Evolutionary conservation across 345 rosid genomes (phyloP).

Genomic region (Ceriops decandra): DNA sequence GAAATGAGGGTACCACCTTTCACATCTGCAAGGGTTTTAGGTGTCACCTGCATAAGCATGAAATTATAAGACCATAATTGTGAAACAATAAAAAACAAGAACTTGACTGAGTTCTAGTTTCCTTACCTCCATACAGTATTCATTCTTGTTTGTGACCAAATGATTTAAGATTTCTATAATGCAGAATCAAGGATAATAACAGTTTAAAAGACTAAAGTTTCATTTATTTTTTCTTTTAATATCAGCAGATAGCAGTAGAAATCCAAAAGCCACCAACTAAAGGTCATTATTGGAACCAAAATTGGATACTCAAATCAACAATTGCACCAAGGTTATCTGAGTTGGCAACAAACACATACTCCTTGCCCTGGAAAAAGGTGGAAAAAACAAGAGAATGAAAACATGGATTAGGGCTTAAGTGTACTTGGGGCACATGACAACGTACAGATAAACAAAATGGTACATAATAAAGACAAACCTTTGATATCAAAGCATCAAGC

Average conservation of each 20-base stretch:
- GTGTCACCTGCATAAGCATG: conserved; percentile 38
- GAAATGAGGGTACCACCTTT: conserved; percentile 98
- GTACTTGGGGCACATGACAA: background rate
- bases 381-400: background rate
- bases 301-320: conserved; percentile 93
- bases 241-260: background rate
- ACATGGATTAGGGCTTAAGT: background rate
- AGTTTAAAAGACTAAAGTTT: conserved; percentile 9
- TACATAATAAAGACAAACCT: conserved; percentile 45
- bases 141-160: conserved; percentile 44
- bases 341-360: conserved; percentile 90
- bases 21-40: conserved; percentile 93
- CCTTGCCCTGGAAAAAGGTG: conserved; percentile 63
- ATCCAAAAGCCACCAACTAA: conserved; percentile 10
- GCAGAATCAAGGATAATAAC: conserved; percentile 36
- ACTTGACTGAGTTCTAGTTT: conserved; percentile 7
- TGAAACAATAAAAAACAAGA: conserved; percentile 4
- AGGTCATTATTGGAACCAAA: conserved; percentile 16
- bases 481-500: conserved; percentile 72
- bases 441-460: background rate
- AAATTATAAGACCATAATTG: conserved; percentile 3
- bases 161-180: conserved; percentile 50
- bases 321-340: conserved; percentile 92
- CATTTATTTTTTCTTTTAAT: conserved; percentile 4
- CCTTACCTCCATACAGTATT: conserved; percentile 58